Evolutionary conservation across 1,139 yeast species (phyloP).

Genomic region (Meyerozyma guilliermondii): DNA sequence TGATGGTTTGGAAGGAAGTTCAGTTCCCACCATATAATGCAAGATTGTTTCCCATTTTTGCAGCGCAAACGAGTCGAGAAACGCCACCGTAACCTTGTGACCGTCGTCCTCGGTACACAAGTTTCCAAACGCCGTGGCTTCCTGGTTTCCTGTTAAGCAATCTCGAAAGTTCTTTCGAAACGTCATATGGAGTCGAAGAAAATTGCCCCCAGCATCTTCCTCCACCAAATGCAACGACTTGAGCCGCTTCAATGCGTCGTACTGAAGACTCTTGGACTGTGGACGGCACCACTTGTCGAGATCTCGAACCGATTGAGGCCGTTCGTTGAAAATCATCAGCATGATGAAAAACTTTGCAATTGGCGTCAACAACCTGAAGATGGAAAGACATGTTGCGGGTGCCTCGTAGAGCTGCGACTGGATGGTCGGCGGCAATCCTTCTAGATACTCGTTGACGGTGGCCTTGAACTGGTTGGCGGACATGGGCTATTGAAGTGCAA

Average conservation of each 20-base stretch:
- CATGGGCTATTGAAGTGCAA: conserved; percentile 4
- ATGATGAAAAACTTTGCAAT: conserved; percentile 84
- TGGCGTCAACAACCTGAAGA: conserved; percentile 81
- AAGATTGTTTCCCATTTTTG: conserved; percentile 91
- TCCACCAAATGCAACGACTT: conserved; percentile 71
- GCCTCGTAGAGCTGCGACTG: conserved; percentile 69
- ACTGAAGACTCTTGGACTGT: conserved; percentile 48
- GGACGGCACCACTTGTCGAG: conserved; percentile 75
- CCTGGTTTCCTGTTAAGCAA: conserved; percentile 78
- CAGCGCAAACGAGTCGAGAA: conserved; percentile 76
- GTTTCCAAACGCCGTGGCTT: conserved; percentile 42
- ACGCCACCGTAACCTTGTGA: conserved; percentile 53
- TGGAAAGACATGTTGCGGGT: conserved; percentile 93
- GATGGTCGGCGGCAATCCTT: conserved; percentile 79
- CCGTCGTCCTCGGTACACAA: conserved; percentile 26
- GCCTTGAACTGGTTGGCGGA: conserved; percentile 53
- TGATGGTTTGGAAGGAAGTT: conserved; percentile 59
- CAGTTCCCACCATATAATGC: conserved; percentile 97
- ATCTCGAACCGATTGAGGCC: conserved; percentile 62
- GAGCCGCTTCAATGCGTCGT: conserved; percentile 75
- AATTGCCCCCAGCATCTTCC: conserved; percentile 52
- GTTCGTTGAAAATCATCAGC: conserved; percentile 80
- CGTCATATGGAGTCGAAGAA: conserved; percentile 61
- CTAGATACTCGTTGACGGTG: conserved; percentile 85
- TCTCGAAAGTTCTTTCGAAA: conserved; percentile 73